Evolutionary conservation across 495 filamentous ascomycete species (phyloP), one percentile per base, ranked within the genome.

Genomic region (Lophiotrema nucula): DNA sequence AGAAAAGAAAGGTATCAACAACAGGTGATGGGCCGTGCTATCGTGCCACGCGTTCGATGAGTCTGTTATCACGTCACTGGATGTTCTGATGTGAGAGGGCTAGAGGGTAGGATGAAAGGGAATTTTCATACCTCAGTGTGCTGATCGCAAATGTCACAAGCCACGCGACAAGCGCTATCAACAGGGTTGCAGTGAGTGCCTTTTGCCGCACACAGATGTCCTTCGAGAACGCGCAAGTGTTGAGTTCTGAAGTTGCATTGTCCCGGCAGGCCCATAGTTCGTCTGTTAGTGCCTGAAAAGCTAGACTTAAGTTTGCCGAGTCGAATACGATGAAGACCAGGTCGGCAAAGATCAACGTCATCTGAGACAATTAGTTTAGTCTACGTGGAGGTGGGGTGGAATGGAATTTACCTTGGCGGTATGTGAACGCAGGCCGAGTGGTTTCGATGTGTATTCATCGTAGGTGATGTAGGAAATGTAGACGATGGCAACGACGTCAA

Each of bases 291-390:
- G 88, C 84, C 68, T 88, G 86, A 69, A 97, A 96, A 10, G 95
- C 91, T 65, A 98, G 72, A 46, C 88, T 87, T 35, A 96, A 74
- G 72, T 96, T 97, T 39, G 91, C 89, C 1, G 91, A 88, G 69
- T 96, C 89, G 71, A 98, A 95, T 24, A 97, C 89, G 61, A 98
- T 95, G 70, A 98, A 98, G 69, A 96, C 81, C 2, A 97, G 78
- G 73, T 98, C 93, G 56, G 96, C 80, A 53, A 98, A 82, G 47
- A 96, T 81, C 27, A 98, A 80, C 19, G 87, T 81, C 63, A 95
- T 86, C 68, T n/a, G n/a, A n/a, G n/a, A n/a, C n/a, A n/a, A n/a
- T n/a, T n/a, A n/a, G n/a, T n/a, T n/a, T n/a, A n/a, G n/a, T n/a
- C n/a, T n/a, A n/a, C n/a, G n/a, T n/a, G n/a, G n/a, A n/a, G n/a